Percentiles rank a stretch among this genome's conserved stretches.
These are phyloP conservation scores for Pelargonium fulgidum DNA, from an alignment of 441 rosid genomes.

Conservation along the genomic window DNA sequence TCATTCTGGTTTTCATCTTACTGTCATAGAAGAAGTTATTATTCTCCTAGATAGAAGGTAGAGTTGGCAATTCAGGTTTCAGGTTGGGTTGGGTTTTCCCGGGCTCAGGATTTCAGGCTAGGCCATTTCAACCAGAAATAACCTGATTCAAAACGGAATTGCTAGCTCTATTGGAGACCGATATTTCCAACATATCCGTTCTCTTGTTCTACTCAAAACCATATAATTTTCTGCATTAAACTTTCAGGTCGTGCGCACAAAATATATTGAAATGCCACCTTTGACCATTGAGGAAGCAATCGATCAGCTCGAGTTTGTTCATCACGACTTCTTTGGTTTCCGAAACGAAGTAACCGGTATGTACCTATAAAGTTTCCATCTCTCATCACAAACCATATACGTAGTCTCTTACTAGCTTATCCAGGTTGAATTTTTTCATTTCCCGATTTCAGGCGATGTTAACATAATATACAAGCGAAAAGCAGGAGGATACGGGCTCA, in stretches of 20 bases:
- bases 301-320: conserved; percentile 76
- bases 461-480: conserved; percentile 78
- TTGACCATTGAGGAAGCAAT: conserved; percentile 71
- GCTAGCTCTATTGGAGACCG: too few relatives aligned
- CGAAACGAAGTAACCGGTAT: conserved; percentile 86
- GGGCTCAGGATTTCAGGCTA: too few relatives aligned
- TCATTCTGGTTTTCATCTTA: too few relatives aligned
- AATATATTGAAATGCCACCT: conserved; percentile 88
- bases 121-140: too few relatives aligned
- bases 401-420: not conserved
- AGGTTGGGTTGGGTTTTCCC: too few relatives aligned
- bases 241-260: conserved; percentile 73
- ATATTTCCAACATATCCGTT: not conserved
- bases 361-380: conserved; percentile 12
- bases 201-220: not conserved
- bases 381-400: not conserved
- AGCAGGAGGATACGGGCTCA: conserved; percentile 85
- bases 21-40: too few relatives aligned
- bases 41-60: too few relatives aligned
- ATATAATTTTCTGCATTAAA: not conserved
- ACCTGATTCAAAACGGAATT: too few relatives aligned
- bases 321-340: conserved; percentile 86
- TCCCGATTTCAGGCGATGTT: conserved; percentile 56
- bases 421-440: conserved; percentile 2
- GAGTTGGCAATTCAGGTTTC: not conserved